phyloP scores from a whole-genome alignment of 1,139 yeast genomes.

The Hemisphaericaspora subhashii region DNA sequence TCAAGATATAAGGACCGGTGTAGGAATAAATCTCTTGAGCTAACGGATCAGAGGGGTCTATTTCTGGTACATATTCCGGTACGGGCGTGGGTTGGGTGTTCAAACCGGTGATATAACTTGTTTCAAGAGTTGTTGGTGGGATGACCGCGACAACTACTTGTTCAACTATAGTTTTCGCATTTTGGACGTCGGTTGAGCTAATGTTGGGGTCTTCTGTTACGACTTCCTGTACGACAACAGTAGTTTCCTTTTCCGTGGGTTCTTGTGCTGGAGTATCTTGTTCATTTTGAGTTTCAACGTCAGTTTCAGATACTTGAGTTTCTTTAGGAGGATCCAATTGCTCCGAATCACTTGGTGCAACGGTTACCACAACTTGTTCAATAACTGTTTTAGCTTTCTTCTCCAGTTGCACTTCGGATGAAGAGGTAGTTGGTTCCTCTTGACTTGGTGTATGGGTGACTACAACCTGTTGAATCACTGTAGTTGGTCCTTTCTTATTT shows the following conservation, averaged over 20 bases:
- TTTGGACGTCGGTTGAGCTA: no score
- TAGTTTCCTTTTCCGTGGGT: no score
- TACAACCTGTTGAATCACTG: not conserved
- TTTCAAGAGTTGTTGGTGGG: not conserved
- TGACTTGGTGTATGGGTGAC: not conserved
- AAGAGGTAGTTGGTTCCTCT: not conserved
- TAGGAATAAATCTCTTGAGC: slow-evolving; percentile 12
- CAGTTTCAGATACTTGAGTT: not conserved
- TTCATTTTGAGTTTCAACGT: no score
- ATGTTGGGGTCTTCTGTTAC: no score
- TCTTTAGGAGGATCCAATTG: no score
- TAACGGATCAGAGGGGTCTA: not conserved
- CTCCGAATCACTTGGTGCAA: no score
- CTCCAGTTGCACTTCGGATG: not conserved
- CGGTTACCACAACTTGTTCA: not conserved
- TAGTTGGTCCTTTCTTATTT: not conserved
- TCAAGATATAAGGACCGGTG: slow-evolving; percentile 16
- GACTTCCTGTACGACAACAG: no score
- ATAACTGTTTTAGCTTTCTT: not conserved
- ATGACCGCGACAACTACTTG: not conserved
- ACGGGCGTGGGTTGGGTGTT: no score
- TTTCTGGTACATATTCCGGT: not conserved
- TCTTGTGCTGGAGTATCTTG: not conserved
- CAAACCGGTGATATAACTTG: not conserved
- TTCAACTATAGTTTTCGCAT: not conserved